Evolutionary conservation across 2,329 filamentous ascomycete genomes (phyloP).

Genomic region (Knufia petricola): DNA sequence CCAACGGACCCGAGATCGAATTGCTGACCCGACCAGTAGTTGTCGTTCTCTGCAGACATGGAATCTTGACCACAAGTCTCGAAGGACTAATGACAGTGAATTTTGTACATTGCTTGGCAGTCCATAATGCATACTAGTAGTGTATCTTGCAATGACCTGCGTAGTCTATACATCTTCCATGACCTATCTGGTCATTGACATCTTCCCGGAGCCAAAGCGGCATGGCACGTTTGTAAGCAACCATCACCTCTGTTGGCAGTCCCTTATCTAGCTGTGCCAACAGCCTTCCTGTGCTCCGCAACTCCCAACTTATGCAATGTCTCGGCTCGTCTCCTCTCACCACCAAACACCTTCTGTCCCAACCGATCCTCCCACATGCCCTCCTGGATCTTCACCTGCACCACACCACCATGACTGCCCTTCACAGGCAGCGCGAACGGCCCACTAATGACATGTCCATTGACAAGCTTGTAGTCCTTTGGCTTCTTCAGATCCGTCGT

Average conservation of each 20-base stretch:
- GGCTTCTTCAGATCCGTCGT: slow-evolving; percentile 45
- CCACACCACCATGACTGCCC: slow-evolving; percentile 49
- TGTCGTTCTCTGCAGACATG: no score
- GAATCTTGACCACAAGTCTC: no score
- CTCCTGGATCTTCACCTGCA: slow-evolving; percentile 62
- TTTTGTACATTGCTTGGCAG: no score
- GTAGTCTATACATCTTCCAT: no score
- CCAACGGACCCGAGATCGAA: no score
- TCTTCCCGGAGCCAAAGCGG: no score
- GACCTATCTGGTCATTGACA: no score
- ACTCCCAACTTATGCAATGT: slow-evolving; percentile 77
- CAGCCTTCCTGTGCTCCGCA: slow-evolving; percentile 60
- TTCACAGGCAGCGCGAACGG: slow-evolving; percentile 63
- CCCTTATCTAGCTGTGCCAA: not conserved
- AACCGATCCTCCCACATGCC: slow-evolving; percentile 87
- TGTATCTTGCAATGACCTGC: no score
- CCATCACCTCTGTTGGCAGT: not conserved
- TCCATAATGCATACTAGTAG: no score
- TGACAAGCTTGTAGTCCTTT: slow-evolving; percentile 56
- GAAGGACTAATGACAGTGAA: no score
- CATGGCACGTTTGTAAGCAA: no score
- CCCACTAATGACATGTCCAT: slow-evolving; percentile 61
- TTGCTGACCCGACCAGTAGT: no score
- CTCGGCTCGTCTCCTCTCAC: slow-evolving; percentile 80
- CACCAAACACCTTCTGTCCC: slow-evolving; percentile 89